Conservation (phyloP, 805 yeast genomes). For the Zygosaccharomyces pseudorouxii region DNA sequence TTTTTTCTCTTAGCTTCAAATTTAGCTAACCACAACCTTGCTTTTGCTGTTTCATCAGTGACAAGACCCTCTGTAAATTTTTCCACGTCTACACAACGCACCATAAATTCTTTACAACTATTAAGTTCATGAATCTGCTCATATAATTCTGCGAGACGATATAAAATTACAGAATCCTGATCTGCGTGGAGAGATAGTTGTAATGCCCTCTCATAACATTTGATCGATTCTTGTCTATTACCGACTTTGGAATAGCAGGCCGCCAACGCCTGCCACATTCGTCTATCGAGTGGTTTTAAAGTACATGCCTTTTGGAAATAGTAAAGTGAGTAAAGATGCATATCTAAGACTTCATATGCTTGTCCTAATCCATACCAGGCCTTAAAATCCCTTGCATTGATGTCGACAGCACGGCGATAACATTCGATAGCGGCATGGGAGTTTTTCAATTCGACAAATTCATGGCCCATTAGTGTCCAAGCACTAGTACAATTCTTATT, state of each 20-base stretch:
- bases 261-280: slow-evolving; percentile 97
- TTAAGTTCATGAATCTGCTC: slow-evolving; percentile 50
- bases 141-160: slow-evolving; percentile 62
- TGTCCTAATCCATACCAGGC: slow-evolving; percentile 99
- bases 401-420: slow-evolving; percentile 88
- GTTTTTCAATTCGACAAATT: slow-evolving; percentile 91
- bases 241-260: slow-evolving; percentile 79
- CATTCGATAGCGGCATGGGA: slow-evolving; percentile 97
- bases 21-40: slow-evolving; percentile 82
- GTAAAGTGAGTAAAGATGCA: slow-evolving; percentile 87
- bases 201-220: slow-evolving; percentile 76
- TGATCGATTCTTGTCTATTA: slow-evolving; percentile 66
- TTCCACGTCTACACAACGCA: slow-evolving; percentile 51
- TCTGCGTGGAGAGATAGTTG: slow-evolving; percentile 48
- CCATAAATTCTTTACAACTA: slow-evolving; percentile 59
- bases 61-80: slow-evolving; percentile 56
- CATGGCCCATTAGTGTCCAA: slow-evolving; percentile 99
- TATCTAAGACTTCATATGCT: slow-evolving; percentile 93
- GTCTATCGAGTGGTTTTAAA: slow-evolving; percentile 78
- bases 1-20: slow-evolving; percentile 52
- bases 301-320: slow-evolving; percentile 90
- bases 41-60: slow-evolving; percentile 70
- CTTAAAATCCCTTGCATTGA: slow-evolving; percentile 80
- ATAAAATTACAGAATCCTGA: slow-evolving; percentile 48
- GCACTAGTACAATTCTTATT: slow-evolving; percentile 81